Base-by-base conservation (phyloP, 306 rosid genomes). In the Rosa multiflora region DNA sequence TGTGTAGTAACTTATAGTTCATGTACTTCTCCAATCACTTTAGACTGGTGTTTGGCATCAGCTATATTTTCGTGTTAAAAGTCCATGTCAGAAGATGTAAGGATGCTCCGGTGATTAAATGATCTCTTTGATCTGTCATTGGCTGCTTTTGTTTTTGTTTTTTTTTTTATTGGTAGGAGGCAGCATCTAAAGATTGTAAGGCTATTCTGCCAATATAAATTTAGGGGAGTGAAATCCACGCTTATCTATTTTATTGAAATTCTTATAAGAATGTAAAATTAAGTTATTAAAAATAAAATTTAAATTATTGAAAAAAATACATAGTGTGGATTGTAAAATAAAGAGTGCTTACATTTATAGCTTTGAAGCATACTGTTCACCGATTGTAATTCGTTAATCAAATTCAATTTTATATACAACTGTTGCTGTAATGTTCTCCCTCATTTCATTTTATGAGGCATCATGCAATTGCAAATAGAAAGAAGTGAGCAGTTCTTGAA, bases 21-120 rank as follows among this genome's bases (percentile, higher is more conserved):
- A 67, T 72, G 75, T 56, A 47, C 72, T 49, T 75, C 67, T 76
- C 75, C 67, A 23, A 20, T 66, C 55, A 64, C 17, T 11, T 21
- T 42, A 64, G 6, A 39, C 59, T 56, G 76, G 29, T 71, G 37
- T 59, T 53, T 56, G 69, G 76, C 59, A 32, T 68, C 67, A 73
- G 58, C 70, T 64, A 43, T 29, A 47, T 78, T 67, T 66, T 47
- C 3, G 71, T 37, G 66, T 66, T 76, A 37, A 35, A 73, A 47
- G 29, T 52, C 42, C 20, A 70, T 71, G 51, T 47, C 63, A 53
- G 39, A 59, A 55, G 73, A 10, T 29, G 43, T 18, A 44, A 44
- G 23, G 56, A 64, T 67, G 43, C 52, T 67, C 20, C 67, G 35
- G 63, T 40, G 13, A 17, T 0, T 48, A 63, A 48, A 49, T 8